phyloP scores from a whole-genome alignment of 2,329 filamentous ascomycete genomes.

The Diaporthe vexans region DNA sequence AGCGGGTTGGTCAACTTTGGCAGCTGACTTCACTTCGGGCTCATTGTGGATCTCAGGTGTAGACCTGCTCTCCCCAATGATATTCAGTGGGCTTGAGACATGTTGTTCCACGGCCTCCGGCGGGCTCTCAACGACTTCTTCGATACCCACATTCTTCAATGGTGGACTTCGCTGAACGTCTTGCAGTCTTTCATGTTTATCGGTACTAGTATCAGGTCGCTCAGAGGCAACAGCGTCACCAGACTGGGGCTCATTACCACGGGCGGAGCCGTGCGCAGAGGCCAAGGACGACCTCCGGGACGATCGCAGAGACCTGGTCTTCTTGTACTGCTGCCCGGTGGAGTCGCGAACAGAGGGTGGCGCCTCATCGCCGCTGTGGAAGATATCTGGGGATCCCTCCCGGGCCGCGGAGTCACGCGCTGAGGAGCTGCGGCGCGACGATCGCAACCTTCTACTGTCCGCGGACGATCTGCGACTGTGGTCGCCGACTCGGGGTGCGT shows the following conservation, averaged over 20 bases:
- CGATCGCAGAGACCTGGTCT: slow-evolving; percentile 24
- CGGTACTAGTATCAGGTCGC: neutral
- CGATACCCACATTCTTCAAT: neutral
- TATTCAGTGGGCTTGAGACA: neutral
- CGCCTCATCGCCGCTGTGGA: slow-evolving; percentile 10
- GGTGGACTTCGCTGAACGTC: neutral
- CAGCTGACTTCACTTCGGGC: neutral
- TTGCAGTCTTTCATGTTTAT: neutral
- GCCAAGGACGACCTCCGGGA: slow-evolving; percentile 30
- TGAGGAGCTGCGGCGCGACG: slow-evolving; percentile 15
- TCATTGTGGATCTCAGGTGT: neutral
- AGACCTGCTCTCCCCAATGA: neutral
- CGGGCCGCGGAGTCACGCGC: neutral
- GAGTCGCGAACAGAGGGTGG: slow-evolving; percentile 19
- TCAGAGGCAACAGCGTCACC: slow-evolving; percentile 8
- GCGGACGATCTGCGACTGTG: neutral
- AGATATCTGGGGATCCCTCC: slow-evolving; percentile 9
- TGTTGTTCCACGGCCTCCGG: neutral
- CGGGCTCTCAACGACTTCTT: neutral
- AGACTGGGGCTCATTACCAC: neutral
- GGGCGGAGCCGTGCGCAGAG: slow-evolving; percentile 11
- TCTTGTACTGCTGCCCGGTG: slow-evolving; percentile 39
- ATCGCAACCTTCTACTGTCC: slow-evolving; percentile 10
- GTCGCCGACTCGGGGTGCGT: neutral
- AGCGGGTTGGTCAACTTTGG: neutral